phyloP scores from a whole-genome alignment of 768 basidiomycete species.

The Trametes punicea region DNA sequence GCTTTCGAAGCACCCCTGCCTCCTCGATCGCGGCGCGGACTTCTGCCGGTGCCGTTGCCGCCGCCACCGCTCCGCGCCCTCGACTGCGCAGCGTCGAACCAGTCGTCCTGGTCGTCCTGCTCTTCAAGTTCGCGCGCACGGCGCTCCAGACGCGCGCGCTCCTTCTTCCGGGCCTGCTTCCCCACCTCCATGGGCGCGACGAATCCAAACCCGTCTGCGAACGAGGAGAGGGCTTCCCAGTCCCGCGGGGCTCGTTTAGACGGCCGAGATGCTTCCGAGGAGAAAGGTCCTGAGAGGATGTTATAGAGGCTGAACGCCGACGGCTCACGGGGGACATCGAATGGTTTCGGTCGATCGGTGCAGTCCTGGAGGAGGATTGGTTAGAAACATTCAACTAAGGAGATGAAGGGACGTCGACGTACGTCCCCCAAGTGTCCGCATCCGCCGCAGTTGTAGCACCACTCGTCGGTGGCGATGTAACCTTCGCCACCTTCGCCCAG shows the following conservation, averaged over 20 bases:
- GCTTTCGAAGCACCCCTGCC: conserved; percentile 11
- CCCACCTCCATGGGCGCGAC: conserved; percentile 60
- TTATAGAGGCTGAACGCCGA: conserved; percentile 71
- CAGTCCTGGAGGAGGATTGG: conserved; percentile 50
- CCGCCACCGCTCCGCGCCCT: conserved; percentile 32
- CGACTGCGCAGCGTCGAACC: conserved; percentile 50
- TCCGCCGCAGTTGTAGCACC: conserved; percentile 81
- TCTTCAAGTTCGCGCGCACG: conserved; percentile 41
- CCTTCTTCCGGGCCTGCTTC: conserved; percentile 58
- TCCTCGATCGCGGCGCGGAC: background rate
- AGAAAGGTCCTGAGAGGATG: conserved; percentile 64
- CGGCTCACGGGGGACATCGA: conserved; percentile 45
- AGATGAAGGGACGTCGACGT: background rate
- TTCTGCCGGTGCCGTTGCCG: conserved; percentile 11
- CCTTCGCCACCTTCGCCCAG: conserved; percentile 76
- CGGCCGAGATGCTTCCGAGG: conserved; percentile 36
- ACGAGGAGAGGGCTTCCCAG: conserved; percentile 38
- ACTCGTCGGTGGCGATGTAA: conserved; percentile 68
- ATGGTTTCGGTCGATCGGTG: conserved; percentile 38
- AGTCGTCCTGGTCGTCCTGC: conserved; percentile 57
- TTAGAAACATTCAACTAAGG: background rate
- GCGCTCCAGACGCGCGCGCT: conserved; percentile 52
- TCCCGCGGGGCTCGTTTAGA: conserved; percentile 39
- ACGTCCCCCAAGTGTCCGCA: conserved; percentile 77
- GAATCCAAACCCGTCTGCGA: conserved; percentile 45